These are phyloP conservation scores for Gautieria morchelliformis DNA, from an alignment of 768 basidiomycete genomes.

Conservation along the genomic window DNA sequence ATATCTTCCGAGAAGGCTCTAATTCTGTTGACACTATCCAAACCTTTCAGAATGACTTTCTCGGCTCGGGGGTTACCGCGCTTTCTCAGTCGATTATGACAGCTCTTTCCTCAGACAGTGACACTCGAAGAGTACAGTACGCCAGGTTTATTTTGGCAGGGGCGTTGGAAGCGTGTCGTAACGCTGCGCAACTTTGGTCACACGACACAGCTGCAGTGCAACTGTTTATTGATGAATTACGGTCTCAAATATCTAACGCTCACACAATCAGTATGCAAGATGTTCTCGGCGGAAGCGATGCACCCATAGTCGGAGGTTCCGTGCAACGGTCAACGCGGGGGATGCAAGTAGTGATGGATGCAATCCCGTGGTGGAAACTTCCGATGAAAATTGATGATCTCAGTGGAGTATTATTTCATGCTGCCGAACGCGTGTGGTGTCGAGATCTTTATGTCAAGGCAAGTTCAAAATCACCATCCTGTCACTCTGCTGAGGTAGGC, in stretches of 20 bases:
- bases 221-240: conserved; percentile 23
- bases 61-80: conserved; percentile 47
- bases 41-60: conserved; percentile 52
- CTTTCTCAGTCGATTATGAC: conserved; percentile 32
- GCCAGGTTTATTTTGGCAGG: background rate
- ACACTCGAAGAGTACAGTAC: background rate
- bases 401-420: conserved; percentile 2
- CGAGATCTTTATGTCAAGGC: conserved; percentile 8
- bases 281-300: conserved; percentile 19
- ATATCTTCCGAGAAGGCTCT: conserved; percentile 35
- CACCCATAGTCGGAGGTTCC: background rate
- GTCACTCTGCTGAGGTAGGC: background rate
- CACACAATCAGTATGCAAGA: conserved; percentile 21
- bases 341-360: conserved; percentile 2
- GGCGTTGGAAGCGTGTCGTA: conserved; percentile 9
- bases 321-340: background rate
- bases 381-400: conserved; percentile 14
- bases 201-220: conserved; percentile 30
- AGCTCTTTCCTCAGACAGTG: background rate
- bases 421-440: conserved; percentile 8
- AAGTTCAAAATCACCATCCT: background rate
- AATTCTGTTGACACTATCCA: conserved; percentile 44
- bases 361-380: conserved; percentile 15
- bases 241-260: background rate
- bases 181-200: background rate